phyloP scores from a whole-genome alignment of 192 early-diverging fungal genomes.

The Backusella mclennaniae region DNA sequence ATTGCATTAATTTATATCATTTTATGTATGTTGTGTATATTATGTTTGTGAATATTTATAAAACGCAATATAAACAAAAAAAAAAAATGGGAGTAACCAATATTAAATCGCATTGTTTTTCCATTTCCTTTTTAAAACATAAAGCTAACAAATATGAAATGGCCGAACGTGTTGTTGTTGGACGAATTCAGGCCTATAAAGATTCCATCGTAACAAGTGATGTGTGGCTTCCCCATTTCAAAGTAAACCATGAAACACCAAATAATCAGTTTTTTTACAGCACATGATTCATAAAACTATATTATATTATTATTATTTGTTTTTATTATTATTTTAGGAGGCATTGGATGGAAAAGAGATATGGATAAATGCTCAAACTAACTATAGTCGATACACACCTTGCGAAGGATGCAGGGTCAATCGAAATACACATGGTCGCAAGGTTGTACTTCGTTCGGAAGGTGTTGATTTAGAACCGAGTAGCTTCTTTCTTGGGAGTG shows the following conservation, averaged over 20 bases:
- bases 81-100: neutral
- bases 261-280: neutral
- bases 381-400: neutral
- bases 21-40: neutral
- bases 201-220: conserved; percentile 21
- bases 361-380: neutral
- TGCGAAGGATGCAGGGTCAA: conserved; percentile 15
- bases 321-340: neutral
- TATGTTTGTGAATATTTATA: neutral
- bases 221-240: conserved; percentile 13
- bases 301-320: neutral
- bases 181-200: conserved; percentile 9
- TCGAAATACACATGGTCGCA: conserved; percentile 9
- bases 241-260: neutral
- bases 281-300: neutral
- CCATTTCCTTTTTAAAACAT: neutral
- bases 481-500: conserved; percentile 11
- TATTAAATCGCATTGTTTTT: conserved; percentile 8
- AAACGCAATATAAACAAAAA: neutral
- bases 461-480: neutral
- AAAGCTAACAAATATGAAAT: conserved; percentile 6
- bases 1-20: neutral
- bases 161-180: neutral
- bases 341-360: conserved; percentile 9
- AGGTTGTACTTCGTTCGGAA: neutral